These are phyloP conservation scores for Hypoxylon intermedium DNA, from an alignment of 495 filamentous ascomycete species.

Conservation along the genomic window DNA sequence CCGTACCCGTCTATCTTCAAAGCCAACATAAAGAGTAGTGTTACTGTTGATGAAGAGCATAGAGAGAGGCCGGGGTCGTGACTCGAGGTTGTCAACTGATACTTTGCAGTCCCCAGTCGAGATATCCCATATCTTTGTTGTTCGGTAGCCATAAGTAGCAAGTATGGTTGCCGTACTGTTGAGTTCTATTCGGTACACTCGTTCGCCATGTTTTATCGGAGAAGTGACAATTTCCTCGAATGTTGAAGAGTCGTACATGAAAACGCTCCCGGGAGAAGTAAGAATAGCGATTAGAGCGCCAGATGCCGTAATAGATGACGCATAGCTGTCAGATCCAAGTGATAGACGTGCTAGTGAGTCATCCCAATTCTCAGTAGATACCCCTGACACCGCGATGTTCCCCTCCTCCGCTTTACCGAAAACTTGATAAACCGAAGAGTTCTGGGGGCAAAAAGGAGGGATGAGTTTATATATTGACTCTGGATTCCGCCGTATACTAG, in stretches of 20 bases:
- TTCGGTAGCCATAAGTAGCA: conserved; percentile 13
- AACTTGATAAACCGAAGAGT: conserved; percentile 7
- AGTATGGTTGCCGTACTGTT: conserved; percentile 6
- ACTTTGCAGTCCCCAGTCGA: conserved; percentile 15
- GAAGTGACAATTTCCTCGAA: conserved; percentile 3
- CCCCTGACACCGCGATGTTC: neutral
- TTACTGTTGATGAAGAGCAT: conserved; percentile 27
- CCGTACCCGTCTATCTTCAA: conserved; percentile 28
- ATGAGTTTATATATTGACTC: conserved; percentile 47
- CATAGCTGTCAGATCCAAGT: neutral
- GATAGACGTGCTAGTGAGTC: conserved; percentile 22
- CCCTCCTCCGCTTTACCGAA: conserved; percentile 9
- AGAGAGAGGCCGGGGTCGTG: conserved; percentile 27
- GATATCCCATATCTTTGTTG: conserved; percentile 19
- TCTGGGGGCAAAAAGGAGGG: conserved; percentile 47
- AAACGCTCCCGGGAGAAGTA: neutral
- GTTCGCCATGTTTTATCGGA: conserved; percentile 9
- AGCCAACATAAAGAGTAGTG: conserved; percentile 26
- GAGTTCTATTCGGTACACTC: conserved; percentile 4
- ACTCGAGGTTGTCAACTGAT: conserved; percentile 22
- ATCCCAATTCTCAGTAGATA: conserved; percentile 14
- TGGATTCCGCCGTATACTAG: conserved; percentile 37
- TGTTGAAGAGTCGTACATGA: conserved; percentile 10
- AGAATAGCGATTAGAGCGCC: neutral
- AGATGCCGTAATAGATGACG: neutral